Conservation (phyloP, 768 basidiomycete genomes). For the Boletellus ananas region DNA sequence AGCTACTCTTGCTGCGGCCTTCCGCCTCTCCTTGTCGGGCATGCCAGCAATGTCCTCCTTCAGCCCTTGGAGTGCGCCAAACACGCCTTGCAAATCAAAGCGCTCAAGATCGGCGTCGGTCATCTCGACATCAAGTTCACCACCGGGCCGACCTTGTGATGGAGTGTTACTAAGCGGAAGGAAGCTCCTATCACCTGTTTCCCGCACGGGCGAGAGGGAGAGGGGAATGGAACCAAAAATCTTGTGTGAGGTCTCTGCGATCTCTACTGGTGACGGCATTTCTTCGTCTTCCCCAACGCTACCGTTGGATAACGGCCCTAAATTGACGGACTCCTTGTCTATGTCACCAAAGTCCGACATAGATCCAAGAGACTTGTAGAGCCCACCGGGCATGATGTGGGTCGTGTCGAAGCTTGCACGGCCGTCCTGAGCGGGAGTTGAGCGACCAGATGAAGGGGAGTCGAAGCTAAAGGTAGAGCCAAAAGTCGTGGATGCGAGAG, state of each 20-base stretch:
- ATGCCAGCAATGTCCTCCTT: constrained; percentile 73
- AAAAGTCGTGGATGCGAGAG: constrained; percentile 19
- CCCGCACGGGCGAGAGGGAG: constrained; percentile 17
- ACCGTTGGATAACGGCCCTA: constrained; percentile 5
- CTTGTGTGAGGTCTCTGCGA: constrained; percentile 42
- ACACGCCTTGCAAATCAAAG: constrained; percentile 61
- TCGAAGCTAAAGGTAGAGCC: constrained; percentile 29
- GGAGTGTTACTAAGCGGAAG: not conserved
- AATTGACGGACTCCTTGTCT: constrained; percentile 31
- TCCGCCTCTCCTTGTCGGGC: constrained; percentile 55
- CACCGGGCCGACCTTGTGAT: constrained; percentile 25
- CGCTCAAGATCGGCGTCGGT: constrained; percentile 39
- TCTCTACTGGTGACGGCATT: constrained; percentile 49
- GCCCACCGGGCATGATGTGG: constrained; percentile 18
- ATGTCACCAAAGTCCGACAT: constrained; percentile 54
- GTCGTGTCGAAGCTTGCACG: constrained; percentile 13
- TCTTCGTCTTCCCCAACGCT: constrained; percentile 19
- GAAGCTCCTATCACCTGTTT: constrained; percentile 2
- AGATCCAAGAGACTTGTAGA: constrained; percentile 55
- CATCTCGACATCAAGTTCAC: constrained; percentile 25
- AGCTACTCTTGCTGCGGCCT: constrained; percentile 68
- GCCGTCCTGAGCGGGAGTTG: constrained; percentile 26
- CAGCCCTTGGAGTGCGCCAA: constrained; percentile 62
- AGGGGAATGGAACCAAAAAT: constrained; percentile 43
- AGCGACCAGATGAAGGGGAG: constrained; percentile 18